A percentile compares a stretch with the other conserved stretches of the same genome.
These are phyloP conservation scores for Rhizomucor miehei DNA, from an alignment of 371 early-diverging fungal species.

Conservation along the genomic window DNA sequence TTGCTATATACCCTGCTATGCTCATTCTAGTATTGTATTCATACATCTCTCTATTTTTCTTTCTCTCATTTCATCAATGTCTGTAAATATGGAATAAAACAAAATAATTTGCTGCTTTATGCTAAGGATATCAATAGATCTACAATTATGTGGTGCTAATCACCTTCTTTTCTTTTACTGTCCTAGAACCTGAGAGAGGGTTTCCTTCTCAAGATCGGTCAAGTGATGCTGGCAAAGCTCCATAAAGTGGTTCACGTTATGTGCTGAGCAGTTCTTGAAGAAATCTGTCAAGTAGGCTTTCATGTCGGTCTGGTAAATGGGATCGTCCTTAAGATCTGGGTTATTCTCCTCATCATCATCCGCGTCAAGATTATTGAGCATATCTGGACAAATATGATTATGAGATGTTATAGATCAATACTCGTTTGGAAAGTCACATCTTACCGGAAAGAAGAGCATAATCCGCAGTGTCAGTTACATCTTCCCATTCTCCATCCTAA, in stretches of 20 bases:
- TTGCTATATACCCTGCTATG: no score
- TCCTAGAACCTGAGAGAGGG: conserved; percentile 7
- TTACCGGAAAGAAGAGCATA: conserved; percentile 47
- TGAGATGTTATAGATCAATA: no score
- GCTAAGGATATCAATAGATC: background rate
- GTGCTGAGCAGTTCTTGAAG: conserved; percentile 63
- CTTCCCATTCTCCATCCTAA: conserved; percentile 61
- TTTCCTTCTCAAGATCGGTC: conserved; percentile 32
- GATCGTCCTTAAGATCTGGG: conserved; percentile 67
- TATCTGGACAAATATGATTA: conserved; percentile 27
- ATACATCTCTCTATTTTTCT: conserved; percentile 2
- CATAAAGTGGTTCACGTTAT: conserved; percentile 57
- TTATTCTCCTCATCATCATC: conserved; percentile 71
- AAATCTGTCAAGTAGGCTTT: conserved; percentile 69
- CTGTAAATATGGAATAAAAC: conserved; percentile 4
- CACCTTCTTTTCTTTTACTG: no score
- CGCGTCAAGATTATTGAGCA: conserved; percentile 45
- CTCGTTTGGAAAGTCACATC: background rate
- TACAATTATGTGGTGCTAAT: background rate
- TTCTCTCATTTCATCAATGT: background rate
- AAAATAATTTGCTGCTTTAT: background rate
- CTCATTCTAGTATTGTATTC: background rate
- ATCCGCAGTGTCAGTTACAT: conserved; percentile 49
- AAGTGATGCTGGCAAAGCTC: conserved; percentile 40
- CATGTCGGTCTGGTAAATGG: conserved; percentile 72